Percentiles rank a stretch among this genome's conserved stretches.
phyloP scores from a whole-genome alignment of 345 rosid species.

The Camelina sativa region DNA sequence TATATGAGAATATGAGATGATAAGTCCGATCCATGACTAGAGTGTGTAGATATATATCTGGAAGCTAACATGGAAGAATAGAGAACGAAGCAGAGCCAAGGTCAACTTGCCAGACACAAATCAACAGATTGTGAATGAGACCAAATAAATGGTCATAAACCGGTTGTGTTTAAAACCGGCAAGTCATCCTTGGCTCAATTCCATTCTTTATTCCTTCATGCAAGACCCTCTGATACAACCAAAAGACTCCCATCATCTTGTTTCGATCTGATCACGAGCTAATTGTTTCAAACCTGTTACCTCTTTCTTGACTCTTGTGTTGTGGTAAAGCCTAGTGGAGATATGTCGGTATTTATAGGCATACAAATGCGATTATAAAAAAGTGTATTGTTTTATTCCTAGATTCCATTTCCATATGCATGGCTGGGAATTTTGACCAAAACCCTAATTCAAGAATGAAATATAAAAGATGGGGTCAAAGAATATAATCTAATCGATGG shows the following conservation, averaged over 20 bases:
- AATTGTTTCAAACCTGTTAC: background rate
- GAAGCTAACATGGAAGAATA: slow-evolving; percentile 36
- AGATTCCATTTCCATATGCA: slow-evolving; percentile 27
- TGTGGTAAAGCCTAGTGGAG: slow-evolving; percentile 24
- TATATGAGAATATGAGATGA: background rate
- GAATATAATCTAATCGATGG: slow-evolving; percentile 34
- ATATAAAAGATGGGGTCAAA: slow-evolving; percentile 20
- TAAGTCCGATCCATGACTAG: background rate
- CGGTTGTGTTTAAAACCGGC: slow-evolving; percentile 38
- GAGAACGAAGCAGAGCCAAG: slow-evolving; percentile 40
- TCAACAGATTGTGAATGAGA: slow-evolving; percentile 9
- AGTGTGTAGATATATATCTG: slow-evolving; percentile 2
- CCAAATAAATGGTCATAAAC: slow-evolving; percentile 26
- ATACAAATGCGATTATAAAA: background rate
- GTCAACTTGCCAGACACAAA: slow-evolving; percentile 43
- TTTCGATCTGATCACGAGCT: slow-evolving; percentile 2
- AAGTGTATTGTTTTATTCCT: background rate
- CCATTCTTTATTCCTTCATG: slow-evolving; percentile 45
- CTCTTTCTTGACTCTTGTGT: slow-evolving; percentile 19
- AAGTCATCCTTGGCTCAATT: slow-evolving; percentile 59
- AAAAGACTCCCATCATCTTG: background rate
- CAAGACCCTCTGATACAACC: slow-evolving; percentile 41
- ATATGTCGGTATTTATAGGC: slow-evolving; percentile 27
- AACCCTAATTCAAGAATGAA: slow-evolving; percentile 30
- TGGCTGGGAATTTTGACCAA: slow-evolving; percentile 36